Conservation (phyloP, 352 stramenopile genomes). For the Globisporangium ultimum region DNA sequence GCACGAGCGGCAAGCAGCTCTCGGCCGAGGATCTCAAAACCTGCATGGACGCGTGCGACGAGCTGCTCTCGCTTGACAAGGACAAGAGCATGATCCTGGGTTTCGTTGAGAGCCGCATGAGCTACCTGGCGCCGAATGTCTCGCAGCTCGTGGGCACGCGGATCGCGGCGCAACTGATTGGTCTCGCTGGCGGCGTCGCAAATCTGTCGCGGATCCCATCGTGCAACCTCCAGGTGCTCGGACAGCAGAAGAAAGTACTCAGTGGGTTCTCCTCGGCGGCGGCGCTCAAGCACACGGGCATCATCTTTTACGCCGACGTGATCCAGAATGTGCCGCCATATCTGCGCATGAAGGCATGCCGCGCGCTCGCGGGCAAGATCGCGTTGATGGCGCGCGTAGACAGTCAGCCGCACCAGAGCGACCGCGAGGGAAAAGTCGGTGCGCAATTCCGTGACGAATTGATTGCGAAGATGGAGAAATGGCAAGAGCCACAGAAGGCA, state of each 20-base stretch:
- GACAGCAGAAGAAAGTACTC: conserved; percentile 92
- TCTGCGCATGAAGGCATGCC: conserved; percentile 93
- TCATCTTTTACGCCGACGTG: conserved; percentile 93
- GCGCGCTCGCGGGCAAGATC: conserved; percentile 89
- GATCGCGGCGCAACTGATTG: conserved; percentile 94
- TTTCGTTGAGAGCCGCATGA: conserved; percentile 94
- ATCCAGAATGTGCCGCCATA: conserved; percentile 89
- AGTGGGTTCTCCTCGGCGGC: conserved; percentile 85
- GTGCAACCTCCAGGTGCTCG: conserved; percentile 97
- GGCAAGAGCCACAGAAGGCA: conserved; percentile 95
- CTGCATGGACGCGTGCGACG: conserved; percentile 76
- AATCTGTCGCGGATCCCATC: conserved; percentile 94
- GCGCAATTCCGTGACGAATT: conserved; percentile 89
- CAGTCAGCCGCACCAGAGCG: conserved; percentile 80
- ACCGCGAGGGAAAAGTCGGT: conserved; percentile 64
- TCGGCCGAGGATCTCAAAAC: conserved; percentile 57
- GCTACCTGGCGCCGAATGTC: conserved; percentile 90
- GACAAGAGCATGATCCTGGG: conserved; percentile 87
- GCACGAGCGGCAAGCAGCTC: conserved; percentile 86
- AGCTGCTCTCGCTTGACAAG: conserved; percentile 84
- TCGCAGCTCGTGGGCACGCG: conserved; percentile 93
- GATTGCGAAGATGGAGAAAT: conserved; percentile 95
- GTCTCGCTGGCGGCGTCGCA: conserved; percentile 92
- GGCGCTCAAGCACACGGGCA: conserved; percentile 89
- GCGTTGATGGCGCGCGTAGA: conserved; percentile 93